A percentile compares a stretch with the other conserved stretches of the same genome.
Conservation (phyloP, 1,284 basidiomycete genomes). For the Vanrija sp. region DNA sequence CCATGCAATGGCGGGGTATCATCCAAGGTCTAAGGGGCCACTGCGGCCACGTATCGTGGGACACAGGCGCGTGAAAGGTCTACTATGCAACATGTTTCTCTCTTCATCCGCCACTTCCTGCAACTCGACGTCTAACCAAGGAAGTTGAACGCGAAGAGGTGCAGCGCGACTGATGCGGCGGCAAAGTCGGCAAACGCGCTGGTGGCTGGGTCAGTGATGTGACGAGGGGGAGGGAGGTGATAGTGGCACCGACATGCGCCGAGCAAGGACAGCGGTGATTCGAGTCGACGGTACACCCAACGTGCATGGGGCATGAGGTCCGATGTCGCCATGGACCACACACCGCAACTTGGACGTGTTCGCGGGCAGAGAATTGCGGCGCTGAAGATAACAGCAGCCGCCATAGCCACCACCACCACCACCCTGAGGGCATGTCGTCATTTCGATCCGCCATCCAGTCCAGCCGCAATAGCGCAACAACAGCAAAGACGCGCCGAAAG, state of each 20-base stretch:
- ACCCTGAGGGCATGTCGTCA: not conserved
- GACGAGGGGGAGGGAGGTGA: not conserved
- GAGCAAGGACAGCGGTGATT: not conserved
- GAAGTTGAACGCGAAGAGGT: slow-evolving; percentile 99
- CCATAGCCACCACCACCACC: not conserved
- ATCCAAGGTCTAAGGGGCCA: too few relatives aligned
- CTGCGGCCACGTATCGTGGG: too few relatives aligned
- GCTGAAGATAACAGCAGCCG: not conserved
- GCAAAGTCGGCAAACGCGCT: slow-evolving; percentile 97
- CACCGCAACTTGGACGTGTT: too few relatives aligned
- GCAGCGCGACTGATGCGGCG: slow-evolving; percentile 86
- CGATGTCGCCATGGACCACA: too few relatives aligned
- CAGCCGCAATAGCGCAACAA: too few relatives aligned
- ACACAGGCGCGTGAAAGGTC: too few relatives aligned
- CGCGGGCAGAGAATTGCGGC: not conserved
- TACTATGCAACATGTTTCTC: not conserved
- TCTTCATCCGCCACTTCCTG: not conserved
- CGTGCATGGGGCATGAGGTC: too few relatives aligned
- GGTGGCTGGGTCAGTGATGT: slow-evolving; percentile 2
- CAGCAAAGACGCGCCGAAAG: not conserved
- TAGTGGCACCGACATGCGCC: not conserved
- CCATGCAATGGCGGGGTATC: too few relatives aligned
- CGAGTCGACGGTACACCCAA: not conserved
- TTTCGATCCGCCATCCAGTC: not conserved
- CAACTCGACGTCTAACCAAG: slow-evolving; percentile 56